phyloP scores from a whole-genome alignment of 257 asterid genomes.

The Mitragyna speciosa region DNA sequence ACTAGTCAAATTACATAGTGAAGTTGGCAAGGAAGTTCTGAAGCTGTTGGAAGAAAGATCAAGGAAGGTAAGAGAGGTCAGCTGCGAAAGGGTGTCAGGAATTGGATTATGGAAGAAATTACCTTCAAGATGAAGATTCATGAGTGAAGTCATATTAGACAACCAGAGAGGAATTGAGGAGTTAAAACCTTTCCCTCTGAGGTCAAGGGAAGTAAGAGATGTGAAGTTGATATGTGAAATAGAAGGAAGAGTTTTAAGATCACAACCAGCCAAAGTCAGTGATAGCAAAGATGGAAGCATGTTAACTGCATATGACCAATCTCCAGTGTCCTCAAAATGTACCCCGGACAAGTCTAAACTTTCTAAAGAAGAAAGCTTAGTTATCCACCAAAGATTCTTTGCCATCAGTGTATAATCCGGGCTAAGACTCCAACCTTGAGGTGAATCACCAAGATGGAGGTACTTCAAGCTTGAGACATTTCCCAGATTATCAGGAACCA shows the following conservation, averaged over 20 bases:
- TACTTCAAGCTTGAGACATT: slow-evolving; percentile 23
- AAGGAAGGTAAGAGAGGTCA: slow-evolving; percentile 9
- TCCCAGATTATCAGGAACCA: slow-evolving; percentile 21
- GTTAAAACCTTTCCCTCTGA: slow-evolving; percentile 5
- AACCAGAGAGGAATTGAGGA: slow-evolving; percentile 22
- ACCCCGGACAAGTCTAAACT: slow-evolving; percentile 7
- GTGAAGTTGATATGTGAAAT: slow-evolving; percentile 20
- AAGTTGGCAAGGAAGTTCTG: not conserved
- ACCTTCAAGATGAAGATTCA: slow-evolving; percentile 7
- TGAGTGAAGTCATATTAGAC: slow-evolving; percentile 9
- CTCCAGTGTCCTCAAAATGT: not conserved
- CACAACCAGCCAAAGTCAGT: slow-evolving; percentile 12
- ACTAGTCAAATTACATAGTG: slow-evolving; percentile 11
- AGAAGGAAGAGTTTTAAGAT: not conserved
- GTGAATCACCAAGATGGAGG: slow-evolving; percentile 23
- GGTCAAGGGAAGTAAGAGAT: slow-evolving; percentile 17
- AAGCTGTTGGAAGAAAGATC: slow-evolving; percentile 12
- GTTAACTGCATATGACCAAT: slow-evolving; percentile 19
- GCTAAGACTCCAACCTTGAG: not conserved
- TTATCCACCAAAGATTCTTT: slow-evolving; percentile 19
- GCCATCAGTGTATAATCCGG: not conserved
- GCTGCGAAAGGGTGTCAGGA: not conserved
- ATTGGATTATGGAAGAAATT: slow-evolving; percentile 14
- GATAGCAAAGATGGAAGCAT: slow-evolving; percentile 19
- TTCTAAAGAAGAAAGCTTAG: slow-evolving; percentile 20